phyloP scores from a whole-genome alignment of 2,329 filamentous ascomycete species.

The Cladosporium sp. region DNA sequence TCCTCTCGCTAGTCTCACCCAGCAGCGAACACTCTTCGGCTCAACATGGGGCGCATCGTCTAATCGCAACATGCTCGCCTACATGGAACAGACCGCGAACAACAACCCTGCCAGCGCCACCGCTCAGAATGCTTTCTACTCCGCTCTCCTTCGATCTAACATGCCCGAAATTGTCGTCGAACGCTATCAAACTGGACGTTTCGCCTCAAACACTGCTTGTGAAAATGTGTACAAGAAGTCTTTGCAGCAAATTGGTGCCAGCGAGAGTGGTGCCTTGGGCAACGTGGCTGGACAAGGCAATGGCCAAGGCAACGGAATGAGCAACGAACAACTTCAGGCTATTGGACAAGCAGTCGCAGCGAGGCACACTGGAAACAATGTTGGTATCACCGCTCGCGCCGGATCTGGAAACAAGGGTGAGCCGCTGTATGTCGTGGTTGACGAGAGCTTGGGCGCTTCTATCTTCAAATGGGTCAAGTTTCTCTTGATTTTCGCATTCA shows the following conservation, averaged over 20 bases:
- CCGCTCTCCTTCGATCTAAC: constrained; percentile 82
- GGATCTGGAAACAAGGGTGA: constrained; percentile 72
- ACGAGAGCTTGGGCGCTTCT: constrained; percentile 74
- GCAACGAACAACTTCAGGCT: constrained; percentile 65
- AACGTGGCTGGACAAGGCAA: constrained; percentile 11
- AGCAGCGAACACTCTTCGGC: constrained; percentile 44
- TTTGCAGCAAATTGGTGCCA: constrained; percentile 56
- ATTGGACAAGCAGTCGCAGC: constrained; percentile 79
- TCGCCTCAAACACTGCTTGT: constrained; percentile 73
- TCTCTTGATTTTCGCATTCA: constrained; percentile 69
- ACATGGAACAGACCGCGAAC: constrained; percentile 87
- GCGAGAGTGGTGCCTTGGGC: constrained; percentile 32
- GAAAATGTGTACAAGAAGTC: constrained; percentile 77
- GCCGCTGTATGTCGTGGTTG: constrained; percentile 93
- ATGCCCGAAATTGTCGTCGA: constrained; percentile 93
- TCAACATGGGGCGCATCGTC: constrained; percentile 35
- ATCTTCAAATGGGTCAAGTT: constrained; percentile 94
- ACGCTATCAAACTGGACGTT: constrained; percentile 80
- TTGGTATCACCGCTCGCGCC: constrained; percentile 48
- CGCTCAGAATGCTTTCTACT: constrained; percentile 91
- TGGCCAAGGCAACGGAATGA: constrained; percentile 42
- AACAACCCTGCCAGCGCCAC: constrained; percentile 83
- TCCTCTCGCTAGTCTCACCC: constrained; percentile 33
- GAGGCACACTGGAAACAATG: constrained; percentile 62
- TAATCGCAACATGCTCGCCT: constrained; percentile 63